A percentile compares a stretch with the other conserved stretches of the same genome.
These are phyloP conservation scores for Panaeolus papilionaceus DNA, from an alignment of 768 basidiomycete genomes.

Conservation along the genomic window DNA sequence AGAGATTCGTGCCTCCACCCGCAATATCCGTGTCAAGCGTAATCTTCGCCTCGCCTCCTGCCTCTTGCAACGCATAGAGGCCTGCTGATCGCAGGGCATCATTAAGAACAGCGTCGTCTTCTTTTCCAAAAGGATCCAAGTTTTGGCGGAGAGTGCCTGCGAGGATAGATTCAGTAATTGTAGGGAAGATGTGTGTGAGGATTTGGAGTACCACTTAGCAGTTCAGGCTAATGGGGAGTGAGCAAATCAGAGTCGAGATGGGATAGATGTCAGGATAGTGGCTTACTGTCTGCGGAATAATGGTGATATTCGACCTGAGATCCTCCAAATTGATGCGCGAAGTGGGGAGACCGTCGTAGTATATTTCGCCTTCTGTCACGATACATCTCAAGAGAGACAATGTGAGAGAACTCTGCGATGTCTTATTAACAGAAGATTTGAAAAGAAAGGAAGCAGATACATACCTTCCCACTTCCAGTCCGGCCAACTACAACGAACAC, in stretches of 20 bases:
- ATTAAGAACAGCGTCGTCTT: conserved; percentile 55
- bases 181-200: neutral
- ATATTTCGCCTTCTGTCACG: conserved; percentile 56
- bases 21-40: conserved; percentile 52
- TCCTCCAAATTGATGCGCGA: conserved; percentile 57
- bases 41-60: conserved; percentile 54
- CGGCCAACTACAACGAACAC: conserved; percentile 26
- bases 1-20: conserved; percentile 74
- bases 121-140: conserved; percentile 67
- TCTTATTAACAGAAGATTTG: neutral
- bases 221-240: conserved; percentile 20
- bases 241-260: neutral
- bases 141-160: conserved; percentile 66
- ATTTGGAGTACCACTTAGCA: conserved; percentile 12
- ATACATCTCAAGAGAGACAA: conserved; percentile 61
- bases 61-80: conserved; percentile 44
- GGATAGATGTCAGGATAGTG: neutral
- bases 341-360: conserved; percentile 57
- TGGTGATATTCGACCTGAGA: conserved; percentile 60
- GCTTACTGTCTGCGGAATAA: conserved; percentile 54
- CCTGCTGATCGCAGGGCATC: conserved; percentile 48
- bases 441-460: neutral
- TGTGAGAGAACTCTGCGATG: conserved; percentile 39
- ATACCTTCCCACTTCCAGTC: conserved; percentile 37
- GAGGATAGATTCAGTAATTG: neutral